Conservation (phyloP, 2,329 filamentous ascomycete species). For the Cadophora gregata region DNA sequence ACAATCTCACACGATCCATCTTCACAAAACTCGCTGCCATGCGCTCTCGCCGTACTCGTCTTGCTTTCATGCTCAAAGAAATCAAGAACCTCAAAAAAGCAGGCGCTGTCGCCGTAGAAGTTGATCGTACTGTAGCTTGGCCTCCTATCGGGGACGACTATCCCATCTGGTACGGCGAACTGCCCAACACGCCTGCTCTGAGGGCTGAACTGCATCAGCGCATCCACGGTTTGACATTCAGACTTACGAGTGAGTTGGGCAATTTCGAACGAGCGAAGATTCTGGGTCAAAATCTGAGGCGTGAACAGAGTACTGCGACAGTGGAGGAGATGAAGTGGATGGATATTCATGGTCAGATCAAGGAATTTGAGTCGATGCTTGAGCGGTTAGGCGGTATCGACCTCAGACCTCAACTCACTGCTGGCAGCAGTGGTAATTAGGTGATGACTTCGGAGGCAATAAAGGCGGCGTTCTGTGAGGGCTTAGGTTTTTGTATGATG, state of each 20-base stretch:
- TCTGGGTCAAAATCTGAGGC: constrained; percentile 1
- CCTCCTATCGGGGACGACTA: background rate
- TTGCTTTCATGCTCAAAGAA: constrained; percentile 3
- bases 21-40: constrained; percentile 6
- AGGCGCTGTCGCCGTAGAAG: background rate
- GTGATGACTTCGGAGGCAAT: background rate
- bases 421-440: background rate
- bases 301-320: background rate
- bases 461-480: background rate
- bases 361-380: constrained; percentile 14
- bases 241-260: background rate
- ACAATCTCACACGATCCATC: background rate
- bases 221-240: background rate
- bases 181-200: constrained; percentile 4
- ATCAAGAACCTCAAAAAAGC: constrained; percentile 1
- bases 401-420: background rate
- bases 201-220: background rate
- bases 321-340: constrained; percentile 14
- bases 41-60: constrained; percentile 9
- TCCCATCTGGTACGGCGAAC: background rate
- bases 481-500: background rate
- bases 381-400: background rate
- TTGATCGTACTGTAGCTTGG: background rate
- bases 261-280: background rate
- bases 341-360: constrained; percentile 4